These are phyloP conservation scores for Globisporangium canariense DNA, from an alignment of 352 stramenopile species.

Conservation along the genomic window DNA sequence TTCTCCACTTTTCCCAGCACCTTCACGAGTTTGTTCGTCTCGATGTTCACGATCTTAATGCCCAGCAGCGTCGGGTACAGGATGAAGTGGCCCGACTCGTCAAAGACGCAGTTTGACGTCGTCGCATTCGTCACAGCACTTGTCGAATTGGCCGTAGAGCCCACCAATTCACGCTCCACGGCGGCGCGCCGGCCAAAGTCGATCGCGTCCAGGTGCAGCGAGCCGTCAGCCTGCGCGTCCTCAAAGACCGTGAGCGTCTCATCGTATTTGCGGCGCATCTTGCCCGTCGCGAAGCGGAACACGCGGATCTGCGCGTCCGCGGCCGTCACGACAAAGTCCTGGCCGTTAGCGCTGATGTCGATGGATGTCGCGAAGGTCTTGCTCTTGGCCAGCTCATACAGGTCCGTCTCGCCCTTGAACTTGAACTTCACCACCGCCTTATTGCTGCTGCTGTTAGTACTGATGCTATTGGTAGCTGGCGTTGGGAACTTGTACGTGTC, in stretches of 20 bases:
- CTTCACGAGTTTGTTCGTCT: constrained; percentile 90
- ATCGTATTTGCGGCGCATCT: constrained; percentile 87
- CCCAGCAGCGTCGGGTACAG: constrained; percentile 95
- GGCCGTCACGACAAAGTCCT: constrained; percentile 81
- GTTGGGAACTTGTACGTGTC: constrained; percentile 57
- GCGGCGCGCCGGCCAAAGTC: constrained; percentile 86
- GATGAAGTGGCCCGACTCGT: constrained; percentile 95
- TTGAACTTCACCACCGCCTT: constrained; percentile 62
- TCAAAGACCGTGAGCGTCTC: constrained; percentile 89
- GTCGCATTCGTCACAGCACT: neutral
- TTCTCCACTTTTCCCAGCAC: constrained; percentile 95
- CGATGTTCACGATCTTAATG: constrained; percentile 96
- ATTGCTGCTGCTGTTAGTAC: neutral
- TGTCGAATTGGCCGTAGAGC: constrained; percentile 22
- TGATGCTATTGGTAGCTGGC: neutral
- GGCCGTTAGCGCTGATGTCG: constrained; percentile 59
- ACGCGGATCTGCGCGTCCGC: constrained; percentile 90
- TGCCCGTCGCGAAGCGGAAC: constrained; percentile 85
- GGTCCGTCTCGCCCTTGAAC: constrained; percentile 96
- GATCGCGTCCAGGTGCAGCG: constrained; percentile 80
- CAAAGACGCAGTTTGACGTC: constrained; percentile 91
- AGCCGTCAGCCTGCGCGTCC: constrained; percentile 67
- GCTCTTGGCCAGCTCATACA: constrained; percentile 94
- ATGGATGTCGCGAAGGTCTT: constrained; percentile 85
- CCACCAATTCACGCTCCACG: constrained; percentile 77